phyloP scores from a whole-genome alignment of 371 early-diverging fungal species.

The Synchytrium microbalum region DNA sequence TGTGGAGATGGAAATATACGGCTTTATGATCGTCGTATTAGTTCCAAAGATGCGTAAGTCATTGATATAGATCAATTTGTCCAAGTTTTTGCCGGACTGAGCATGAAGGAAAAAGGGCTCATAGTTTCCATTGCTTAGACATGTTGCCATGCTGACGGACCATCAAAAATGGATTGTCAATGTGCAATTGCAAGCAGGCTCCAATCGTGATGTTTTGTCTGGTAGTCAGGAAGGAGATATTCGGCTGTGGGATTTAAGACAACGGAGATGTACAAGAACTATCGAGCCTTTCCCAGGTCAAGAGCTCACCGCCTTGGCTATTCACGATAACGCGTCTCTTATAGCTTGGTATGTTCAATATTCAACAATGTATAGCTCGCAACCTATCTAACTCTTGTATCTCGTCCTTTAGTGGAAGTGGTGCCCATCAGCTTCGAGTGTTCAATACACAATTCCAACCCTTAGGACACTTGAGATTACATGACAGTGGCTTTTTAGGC shows the following conservation, averaged over 20 bases:
- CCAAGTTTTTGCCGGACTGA: neutral
- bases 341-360: slow-evolving; percentile 54
- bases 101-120: neutral
- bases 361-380: too few relatives aligned
- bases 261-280: slow-evolving; percentile 38
- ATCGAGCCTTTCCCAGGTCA: slow-evolving; percentile 22
- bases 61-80: neutral
- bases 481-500: slow-evolving; percentile 51
- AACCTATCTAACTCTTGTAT: too few relatives aligned
- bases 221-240: slow-evolving; percentile 58
- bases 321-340: slow-evolving; percentile 63
- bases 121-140: slow-evolving; percentile 12
- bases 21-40: slow-evolving; percentile 64
- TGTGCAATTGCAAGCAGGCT: slow-evolving; percentile 57
- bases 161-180: slow-evolving; percentile 56
- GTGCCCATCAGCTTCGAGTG: slow-evolving; percentile 55
- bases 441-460: slow-evolving; percentile 52
- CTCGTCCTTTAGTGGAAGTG: slow-evolving; percentile 61
- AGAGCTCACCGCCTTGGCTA: slow-evolving; percentile 56
- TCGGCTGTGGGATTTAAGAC: slow-evolving; percentile 78
- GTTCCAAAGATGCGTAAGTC: slow-evolving; percentile 39
- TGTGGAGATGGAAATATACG: slow-evolving; percentile 76
- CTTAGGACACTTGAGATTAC: slow-evolving; percentile 44
- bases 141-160: slow-evolving; percentile 56
- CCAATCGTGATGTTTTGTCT: slow-evolving; percentile 17